phyloP scores from a whole-genome alignment of 2,329 filamentous ascomycete genomes.

The Paraphaeosphaeria sporulosa region DNA sequence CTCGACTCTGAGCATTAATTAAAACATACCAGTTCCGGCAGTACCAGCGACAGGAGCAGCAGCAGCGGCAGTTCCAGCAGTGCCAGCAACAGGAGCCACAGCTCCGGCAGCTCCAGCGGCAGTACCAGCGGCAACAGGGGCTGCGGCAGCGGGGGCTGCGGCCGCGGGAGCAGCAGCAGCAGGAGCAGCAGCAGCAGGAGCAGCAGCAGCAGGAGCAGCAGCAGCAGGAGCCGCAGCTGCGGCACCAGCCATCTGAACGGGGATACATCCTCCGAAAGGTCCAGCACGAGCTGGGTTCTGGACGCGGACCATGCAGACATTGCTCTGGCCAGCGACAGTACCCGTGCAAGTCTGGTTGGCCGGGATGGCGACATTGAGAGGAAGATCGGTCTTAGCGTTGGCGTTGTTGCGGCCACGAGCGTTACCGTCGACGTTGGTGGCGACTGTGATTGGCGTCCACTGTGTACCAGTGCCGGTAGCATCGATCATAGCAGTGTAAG shows the following conservation, averaged over 20 bases:
- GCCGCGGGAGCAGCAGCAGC: constrained; percentile 16
- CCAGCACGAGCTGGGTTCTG: constrained; percentile 67
- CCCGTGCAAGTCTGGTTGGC: constrained; percentile 65
- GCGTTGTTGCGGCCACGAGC: constrained; percentile 55
- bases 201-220: constrained; percentile 11
- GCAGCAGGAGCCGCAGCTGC: constrained; percentile 16
- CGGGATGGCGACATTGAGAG: constrained; percentile 67
- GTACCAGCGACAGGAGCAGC: not conserved
- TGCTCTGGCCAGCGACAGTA: constrained; percentile 64
- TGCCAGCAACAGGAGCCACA: constrained; percentile 3
- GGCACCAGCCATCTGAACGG: constrained; percentile 58
- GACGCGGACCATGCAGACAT: constrained; percentile 70
- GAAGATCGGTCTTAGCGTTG: constrained; percentile 45
- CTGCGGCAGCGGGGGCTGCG: not conserved
- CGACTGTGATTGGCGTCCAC: constrained; percentile 64
- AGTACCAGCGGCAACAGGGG: constrained; percentile 1
- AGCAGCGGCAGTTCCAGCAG: not conserved
- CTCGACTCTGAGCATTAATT: not conserved
- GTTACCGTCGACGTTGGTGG: constrained; percentile 60
- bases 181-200: constrained; percentile 13
- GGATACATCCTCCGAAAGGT: constrained; percentile 69
- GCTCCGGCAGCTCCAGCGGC: not conserved
- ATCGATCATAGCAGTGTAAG: constrained; percentile 72
- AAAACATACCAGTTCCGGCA: constrained; percentile 9
- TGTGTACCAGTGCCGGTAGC: constrained; percentile 63